Evolutionary conservation across 805 yeast genomes (phyloP).

Genomic region (Metschnikowia hibisci): DNA sequence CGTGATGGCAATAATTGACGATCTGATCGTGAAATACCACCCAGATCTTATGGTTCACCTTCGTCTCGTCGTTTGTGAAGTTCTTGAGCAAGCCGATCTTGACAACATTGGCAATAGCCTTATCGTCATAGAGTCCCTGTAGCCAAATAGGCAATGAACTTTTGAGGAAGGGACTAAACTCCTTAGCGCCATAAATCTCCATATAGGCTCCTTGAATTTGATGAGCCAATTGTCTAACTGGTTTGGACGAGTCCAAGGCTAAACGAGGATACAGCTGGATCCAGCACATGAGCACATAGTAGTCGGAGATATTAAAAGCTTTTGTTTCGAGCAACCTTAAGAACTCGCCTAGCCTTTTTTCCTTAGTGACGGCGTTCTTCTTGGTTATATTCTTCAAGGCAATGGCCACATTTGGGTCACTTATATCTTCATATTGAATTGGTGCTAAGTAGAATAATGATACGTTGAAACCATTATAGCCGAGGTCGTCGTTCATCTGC

Average conservation of each 20-base stretch:
- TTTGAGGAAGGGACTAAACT: slow-evolving; percentile 60
- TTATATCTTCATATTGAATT: slow-evolving; percentile 49
- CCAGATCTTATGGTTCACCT: slow-evolving; percentile 54
- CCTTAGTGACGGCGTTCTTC: slow-evolving; percentile 80
- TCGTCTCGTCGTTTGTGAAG: slow-evolving; percentile 51
- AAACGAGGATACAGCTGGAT: slow-evolving; percentile 79
- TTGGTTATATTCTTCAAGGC: slow-evolving; percentile 75
- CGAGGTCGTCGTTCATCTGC: slow-evolving; percentile 15
- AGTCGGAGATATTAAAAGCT: slow-evolving; percentile 36
- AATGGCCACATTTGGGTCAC: slow-evolving; percentile 50
- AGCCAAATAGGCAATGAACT: slow-evolving; percentile 73
- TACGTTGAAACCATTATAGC: slow-evolving; percentile 19
- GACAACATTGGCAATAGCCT: slow-evolving; percentile 52
- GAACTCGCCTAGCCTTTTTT: slow-evolving; percentile 63
- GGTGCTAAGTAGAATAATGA: slow-evolving; percentile 71
- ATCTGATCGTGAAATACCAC: slow-evolving; percentile 53
- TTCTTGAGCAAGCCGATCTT: slow-evolving; percentile 44
- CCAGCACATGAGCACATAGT: slow-evolving; percentile 59
- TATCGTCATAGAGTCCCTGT: slow-evolving; percentile 71
- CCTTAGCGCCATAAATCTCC: slow-evolving; percentile 50
- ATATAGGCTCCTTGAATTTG: slow-evolving; percentile 52
- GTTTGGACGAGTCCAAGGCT: slow-evolving; percentile 64
- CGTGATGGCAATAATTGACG: slow-evolving; percentile 49
- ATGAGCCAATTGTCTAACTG: slow-evolving; percentile 60
- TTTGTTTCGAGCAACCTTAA: slow-evolving; percentile 30